Conservation (phyloP, 768 basidiomycete species). For the Hypholoma fasciculare region DNA sequence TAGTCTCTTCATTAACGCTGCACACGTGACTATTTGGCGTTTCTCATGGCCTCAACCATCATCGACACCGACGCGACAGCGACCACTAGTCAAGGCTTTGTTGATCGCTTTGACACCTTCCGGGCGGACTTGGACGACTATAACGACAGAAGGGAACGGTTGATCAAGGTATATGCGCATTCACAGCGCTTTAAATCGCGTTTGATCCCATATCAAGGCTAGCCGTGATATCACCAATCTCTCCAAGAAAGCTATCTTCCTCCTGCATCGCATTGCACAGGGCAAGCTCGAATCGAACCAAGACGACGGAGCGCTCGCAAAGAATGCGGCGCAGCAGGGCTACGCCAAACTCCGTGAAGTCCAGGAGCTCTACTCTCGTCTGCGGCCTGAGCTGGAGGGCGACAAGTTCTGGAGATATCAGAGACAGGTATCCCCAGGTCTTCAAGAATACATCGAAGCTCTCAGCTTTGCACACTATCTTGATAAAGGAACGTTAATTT, state of each 20-base stretch:
- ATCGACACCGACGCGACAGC: slow-evolving; percentile 18
- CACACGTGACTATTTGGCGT: slow-evolving; percentile 17
- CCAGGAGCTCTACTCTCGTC: slow-evolving; percentile 56
- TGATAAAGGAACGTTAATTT: slow-evolving; percentile 64
- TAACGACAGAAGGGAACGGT: slow-evolving; percentile 85
- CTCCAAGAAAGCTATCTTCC: slow-evolving; percentile 93
- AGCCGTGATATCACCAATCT: slow-evolving; percentile 88
- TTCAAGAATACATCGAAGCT: slow-evolving; percentile 97
- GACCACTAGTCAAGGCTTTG: too few species aligned
- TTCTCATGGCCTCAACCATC: slow-evolving; percentile 17
- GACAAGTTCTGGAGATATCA: slow-evolving; percentile 80
- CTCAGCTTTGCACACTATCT: slow-evolving; percentile 88
- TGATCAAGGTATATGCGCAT: slow-evolving; percentile 70
- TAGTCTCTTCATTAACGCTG: not conserved
- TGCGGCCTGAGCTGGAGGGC: slow-evolving; percentile 62
- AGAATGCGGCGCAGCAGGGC: slow-evolving; percentile 49
- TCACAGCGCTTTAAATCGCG: not conserved
- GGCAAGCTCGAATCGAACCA: slow-evolving; percentile 27
- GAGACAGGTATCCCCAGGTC: slow-evolving; percentile 70
- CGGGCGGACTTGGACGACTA: slow-evolving; percentile 76
- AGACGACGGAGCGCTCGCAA: slow-evolving; percentile 29
- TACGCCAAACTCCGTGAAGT: slow-evolving; percentile 69
- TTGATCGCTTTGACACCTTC: slow-evolving; percentile 53
- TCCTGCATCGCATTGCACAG: slow-evolving; percentile 71
- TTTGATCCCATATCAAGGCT: slow-evolving; percentile 39